Evolutionary conservation across 2,329 filamentous ascomycete genomes (phyloP), one percentile per base, ranked within the genome.

Genomic region (Gremmenia infestans): DNA sequence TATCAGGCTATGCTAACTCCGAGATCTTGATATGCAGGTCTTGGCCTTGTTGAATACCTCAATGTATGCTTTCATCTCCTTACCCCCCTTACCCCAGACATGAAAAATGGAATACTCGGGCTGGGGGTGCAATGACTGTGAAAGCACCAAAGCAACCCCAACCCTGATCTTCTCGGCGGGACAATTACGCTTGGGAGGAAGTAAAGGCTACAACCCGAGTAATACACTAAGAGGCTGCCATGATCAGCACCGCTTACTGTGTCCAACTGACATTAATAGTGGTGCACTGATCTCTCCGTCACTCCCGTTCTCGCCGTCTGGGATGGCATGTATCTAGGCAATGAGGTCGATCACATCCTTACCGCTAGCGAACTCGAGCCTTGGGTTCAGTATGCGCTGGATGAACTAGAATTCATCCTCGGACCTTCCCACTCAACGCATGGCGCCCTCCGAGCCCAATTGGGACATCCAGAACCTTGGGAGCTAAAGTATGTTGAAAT

Each of bases 341-440:
- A 51, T n/a, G 55, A 54, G 14, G 46, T 12, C 19, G 50, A 43
- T 19, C 55, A 57, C 35, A 53, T 57, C 36, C 48, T 57, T 22
- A 45, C 52, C 1, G 35, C 55, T 14, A 40, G 40, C 5, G 65
- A 64, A 60, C 67, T 82, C 5, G 62, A 72, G 28, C 72, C 72
- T 2, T 80, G 74, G 52, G 68, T 81, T 12, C 67, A 79, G 6
- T 73, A 76, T 54, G 76, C 75, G 3, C 63, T 81, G 39, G 71
- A 81, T 58, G 77, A 81, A 60, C 69, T 82, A 23, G 78, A 82
- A 60, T 81, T 81, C 63, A 67, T 81, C 19, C 71, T 75, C 43
- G 78, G 78, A 0, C 68, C 73, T 46, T 58, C 69, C 0, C 70
- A 71, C n/a, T 78, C 75, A 0, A 68, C 67, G 2, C 78, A 74